Evolutionary conservation across 495 filamentous ascomycete genomes (phyloP).

Genomic region (Tuber microsphaerosporum): DNA sequence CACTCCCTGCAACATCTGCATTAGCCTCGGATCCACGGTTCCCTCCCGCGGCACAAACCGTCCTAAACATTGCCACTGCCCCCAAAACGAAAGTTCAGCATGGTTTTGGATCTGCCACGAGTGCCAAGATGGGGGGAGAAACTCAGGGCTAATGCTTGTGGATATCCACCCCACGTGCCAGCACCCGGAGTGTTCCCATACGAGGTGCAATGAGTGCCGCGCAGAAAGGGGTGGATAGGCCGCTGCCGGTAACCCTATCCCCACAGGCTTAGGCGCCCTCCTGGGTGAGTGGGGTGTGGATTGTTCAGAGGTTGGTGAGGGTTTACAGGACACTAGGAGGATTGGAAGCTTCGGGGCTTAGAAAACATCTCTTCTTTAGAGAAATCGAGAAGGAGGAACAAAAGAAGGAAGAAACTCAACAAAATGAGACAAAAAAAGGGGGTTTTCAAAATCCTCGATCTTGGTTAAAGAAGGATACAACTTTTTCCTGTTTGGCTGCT

Average conservation of each 20-base stretch:
- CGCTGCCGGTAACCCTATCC: not conserved
- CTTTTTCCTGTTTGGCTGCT: not conserved
- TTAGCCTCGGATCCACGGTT: rapidly evolving
- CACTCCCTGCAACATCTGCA: not conserved
- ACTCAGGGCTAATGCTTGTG: not conserved
- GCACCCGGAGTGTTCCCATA: not conserved
- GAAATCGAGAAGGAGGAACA: not conserved
- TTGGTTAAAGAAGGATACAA: not conserved
- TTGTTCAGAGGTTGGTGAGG: not conserved
- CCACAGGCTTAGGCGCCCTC: not conserved
- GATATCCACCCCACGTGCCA: not conserved
- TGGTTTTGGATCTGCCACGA: not conserved
- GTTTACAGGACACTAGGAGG: not conserved
- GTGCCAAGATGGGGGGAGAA: not conserved
- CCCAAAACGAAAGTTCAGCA: not conserved
- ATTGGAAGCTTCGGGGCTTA: not conserved
- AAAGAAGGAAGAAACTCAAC: not conserved
- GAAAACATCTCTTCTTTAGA: not conserved
- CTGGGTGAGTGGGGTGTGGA: not conserved
- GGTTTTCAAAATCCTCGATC: not conserved
- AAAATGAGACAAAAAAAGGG: not conserved
- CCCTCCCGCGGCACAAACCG: not conserved
- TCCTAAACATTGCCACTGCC: not conserved
- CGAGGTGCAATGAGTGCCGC: rapidly evolving
- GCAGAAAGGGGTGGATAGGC: not conserved